phyloP scores from a whole-genome alignment of 768 basidiomycete species.

The Leccinum disarticulatum region DNA sequence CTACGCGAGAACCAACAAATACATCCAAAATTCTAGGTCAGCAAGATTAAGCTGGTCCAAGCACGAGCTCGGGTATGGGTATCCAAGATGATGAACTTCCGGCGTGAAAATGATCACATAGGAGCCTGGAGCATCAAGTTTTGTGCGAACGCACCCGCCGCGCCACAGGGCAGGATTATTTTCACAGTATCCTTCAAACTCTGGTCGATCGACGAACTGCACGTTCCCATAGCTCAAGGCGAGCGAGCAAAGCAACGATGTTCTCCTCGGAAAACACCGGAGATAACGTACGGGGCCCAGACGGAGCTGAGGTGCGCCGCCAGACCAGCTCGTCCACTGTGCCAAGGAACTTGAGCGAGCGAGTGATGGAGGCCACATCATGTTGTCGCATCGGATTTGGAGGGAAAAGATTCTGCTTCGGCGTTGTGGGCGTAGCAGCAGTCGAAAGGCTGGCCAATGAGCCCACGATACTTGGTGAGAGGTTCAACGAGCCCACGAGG shows the following conservation, averaged over 20 bases:
- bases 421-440: not conserved
- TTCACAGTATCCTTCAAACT: conserved; percentile 4
- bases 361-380: conserved; percentile 22
- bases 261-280: conserved; percentile 30
- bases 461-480: conserved; percentile 5
- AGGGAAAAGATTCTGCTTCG: not conserved
- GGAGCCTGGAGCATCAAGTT: not conserved
- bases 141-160: not conserved
- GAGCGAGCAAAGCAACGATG: conserved; percentile 18
- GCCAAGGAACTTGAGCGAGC: conserved; percentile 26
- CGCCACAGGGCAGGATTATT: not conserved
- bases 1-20: not conserved
- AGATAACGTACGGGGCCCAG: conserved; percentile 9
- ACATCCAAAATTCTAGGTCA: not conserved
- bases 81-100: not conserved
- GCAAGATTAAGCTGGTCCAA: not conserved
- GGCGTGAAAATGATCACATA: not conserved
- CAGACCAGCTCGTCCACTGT: conserved; percentile 31
- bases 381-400: conserved; percentile 3
- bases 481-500: conserved; percentile 13
- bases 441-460: not conserved
- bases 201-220: conserved; percentile 23
- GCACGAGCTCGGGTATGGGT: conserved; percentile 1
- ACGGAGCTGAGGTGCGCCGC: conserved; percentile 18
- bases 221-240: conserved; percentile 32